Percentiles rank a stretch among this genome's conserved stretches.
phyloP scores from a whole-genome alignment of 2,329 filamentous ascomycete species.

The Exserohilum turcica region DNA sequence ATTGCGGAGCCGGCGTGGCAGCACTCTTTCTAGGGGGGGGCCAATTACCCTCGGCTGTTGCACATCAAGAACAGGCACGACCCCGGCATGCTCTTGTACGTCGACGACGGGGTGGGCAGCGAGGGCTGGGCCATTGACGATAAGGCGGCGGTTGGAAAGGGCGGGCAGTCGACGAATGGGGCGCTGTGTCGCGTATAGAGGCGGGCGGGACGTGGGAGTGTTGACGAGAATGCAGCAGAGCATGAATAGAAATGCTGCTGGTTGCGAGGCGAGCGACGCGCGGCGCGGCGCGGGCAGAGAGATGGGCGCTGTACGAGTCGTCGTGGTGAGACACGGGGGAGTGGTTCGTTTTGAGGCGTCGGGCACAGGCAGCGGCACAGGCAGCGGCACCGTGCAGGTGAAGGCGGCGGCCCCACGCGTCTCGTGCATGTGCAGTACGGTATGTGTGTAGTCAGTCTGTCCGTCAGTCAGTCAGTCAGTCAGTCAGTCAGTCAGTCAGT shows the following conservation, averaged over 20 bases:
- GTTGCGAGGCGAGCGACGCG: background rate
- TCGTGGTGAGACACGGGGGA: too few species aligned
- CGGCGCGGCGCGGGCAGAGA: background rate
- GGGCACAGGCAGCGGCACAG: too few species aligned
- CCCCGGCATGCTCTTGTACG: slow-evolving; percentile 42
- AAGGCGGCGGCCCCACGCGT: too few species aligned
- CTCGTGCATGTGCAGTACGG: too few species aligned
- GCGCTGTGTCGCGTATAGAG: slow-evolving; percentile 31
- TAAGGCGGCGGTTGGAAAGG: slow-evolving; percentile 35
- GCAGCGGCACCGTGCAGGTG: too few species aligned
- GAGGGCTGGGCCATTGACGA: slow-evolving; percentile 40
- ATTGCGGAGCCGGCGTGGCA: slow-evolving; percentile 50
- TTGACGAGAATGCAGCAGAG: background rate
- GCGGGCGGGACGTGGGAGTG: background rate
- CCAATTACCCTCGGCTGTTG: slow-evolving; percentile 34
- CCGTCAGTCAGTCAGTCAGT: too few species aligned
- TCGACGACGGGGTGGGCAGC: slow-evolving; percentile 38
- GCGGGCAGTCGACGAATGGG: slow-evolving; percentile 40
- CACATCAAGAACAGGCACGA: slow-evolving; percentile 40
- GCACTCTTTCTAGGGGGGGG: slow-evolving; percentile 50
- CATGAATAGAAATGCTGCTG: slow-evolving; percentile 1
- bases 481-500: too few species aligned
- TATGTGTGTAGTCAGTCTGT: too few species aligned
- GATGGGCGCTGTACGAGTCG: too few species aligned
- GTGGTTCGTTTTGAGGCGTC: too few species aligned